A percentile compares a stretch with the other conserved stretches of the same genome.
Conservation (phyloP, 75 land plant genomes). For the Cupressus sempervirens region DNA sequence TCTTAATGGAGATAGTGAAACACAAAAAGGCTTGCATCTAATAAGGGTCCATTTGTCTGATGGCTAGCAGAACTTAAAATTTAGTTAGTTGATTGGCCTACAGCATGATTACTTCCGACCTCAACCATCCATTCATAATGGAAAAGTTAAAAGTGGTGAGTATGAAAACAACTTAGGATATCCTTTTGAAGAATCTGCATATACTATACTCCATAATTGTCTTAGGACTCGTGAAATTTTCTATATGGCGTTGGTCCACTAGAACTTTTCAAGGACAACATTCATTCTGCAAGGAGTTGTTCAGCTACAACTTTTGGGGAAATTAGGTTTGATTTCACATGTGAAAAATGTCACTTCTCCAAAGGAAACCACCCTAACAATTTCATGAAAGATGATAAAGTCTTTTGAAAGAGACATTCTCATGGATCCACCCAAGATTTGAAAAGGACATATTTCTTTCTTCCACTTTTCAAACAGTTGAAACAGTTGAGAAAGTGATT, state of each 20-base stretch:
- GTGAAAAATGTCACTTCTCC: slow-evolving; percentile 1
- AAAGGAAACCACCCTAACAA: neutral
- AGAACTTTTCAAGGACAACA: neutral
- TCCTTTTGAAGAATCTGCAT: neutral
- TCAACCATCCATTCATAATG: neutral
- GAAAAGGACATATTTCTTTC: neutral
- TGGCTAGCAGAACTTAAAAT: neutral
- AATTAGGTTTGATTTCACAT: neutral
- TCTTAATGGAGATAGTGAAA: too few relatives aligned
- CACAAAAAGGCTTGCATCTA: too few relatives aligned
- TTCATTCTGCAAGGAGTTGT: neutral
- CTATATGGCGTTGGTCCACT: neutral
- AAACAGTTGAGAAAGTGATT: neutral
- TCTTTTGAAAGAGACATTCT: neutral
- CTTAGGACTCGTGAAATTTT: neutral
- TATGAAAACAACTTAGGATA: neutral
- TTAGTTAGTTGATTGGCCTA: neutral
- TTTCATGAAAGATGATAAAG: neutral
- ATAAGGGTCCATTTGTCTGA: too few relatives aligned
- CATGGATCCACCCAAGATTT: neutral
- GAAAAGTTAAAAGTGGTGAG: neutral
- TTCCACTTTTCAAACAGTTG: neutral
- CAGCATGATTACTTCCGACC: neutral
- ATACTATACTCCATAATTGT: neutral
- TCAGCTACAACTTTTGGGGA: neutral